These are phyloP conservation scores for Microstegium vimineum DNA, from an alignment of 176 grass and related monocot genomes.

Conservation along the genomic window DNA sequence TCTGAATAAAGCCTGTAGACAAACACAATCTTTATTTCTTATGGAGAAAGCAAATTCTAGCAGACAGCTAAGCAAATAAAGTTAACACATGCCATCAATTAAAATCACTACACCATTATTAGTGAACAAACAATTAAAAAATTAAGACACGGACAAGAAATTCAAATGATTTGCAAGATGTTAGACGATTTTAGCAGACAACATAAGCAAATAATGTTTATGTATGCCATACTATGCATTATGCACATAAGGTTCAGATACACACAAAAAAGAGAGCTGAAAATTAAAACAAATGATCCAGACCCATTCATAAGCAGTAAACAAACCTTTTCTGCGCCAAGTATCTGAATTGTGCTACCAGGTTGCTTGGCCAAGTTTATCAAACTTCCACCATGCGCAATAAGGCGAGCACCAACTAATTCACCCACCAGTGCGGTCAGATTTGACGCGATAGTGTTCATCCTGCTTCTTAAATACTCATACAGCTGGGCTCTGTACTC, in stretches of 20 bases:
- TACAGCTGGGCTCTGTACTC: too few species aligned
- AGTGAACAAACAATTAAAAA: background rate
- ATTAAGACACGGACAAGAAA: background rate
- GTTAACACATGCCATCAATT: background rate
- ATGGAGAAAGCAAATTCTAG: background rate
- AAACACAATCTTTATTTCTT: constrained; percentile 3
- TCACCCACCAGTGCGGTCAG: background rate
- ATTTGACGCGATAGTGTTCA: too few species aligned
- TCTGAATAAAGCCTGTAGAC: constrained; percentile 78
- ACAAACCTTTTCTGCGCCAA: constrained; percentile 91
- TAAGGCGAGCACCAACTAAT: too few species aligned
- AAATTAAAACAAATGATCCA: background rate
- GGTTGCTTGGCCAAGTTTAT: constrained; percentile 26
- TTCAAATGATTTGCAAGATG: background rate
- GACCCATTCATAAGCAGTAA: background rate
- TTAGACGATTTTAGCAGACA: background rate
- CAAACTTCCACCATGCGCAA: constrained; percentile 1
- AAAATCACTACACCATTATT: background rate
- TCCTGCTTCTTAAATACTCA: too few species aligned
- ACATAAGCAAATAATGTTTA: background rate
- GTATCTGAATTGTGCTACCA: constrained; percentile 93
- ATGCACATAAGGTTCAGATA: background rate
- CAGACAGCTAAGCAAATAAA: background rate
- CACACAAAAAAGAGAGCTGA: background rate
- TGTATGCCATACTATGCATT: background rate